Conservation (phyloP, 345 rosid species). For the Syzygium jambos region DNA sequence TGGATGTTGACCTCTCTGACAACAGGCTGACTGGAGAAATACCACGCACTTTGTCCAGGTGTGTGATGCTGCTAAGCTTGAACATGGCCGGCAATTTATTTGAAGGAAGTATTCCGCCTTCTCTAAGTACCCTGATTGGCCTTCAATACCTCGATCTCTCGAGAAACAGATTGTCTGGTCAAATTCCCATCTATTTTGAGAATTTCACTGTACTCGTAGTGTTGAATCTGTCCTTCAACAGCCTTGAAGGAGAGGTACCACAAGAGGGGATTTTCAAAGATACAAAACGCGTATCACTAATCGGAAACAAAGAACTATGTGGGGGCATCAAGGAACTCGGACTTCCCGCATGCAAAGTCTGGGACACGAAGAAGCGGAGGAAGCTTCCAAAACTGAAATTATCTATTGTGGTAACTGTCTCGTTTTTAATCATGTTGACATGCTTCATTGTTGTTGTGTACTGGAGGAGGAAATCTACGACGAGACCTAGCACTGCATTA, state of each 20-base stretch:
- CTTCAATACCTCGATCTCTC: neutral
- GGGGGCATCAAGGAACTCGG: neutral
- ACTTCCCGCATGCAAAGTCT: neutral
- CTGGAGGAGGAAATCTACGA: neutral
- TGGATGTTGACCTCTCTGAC: neutral
- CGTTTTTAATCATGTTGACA: neutral
- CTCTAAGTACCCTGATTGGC: neutral
- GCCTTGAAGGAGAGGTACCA: neutral
- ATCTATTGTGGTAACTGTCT: too few relatives aligned
- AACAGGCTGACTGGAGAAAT: neutral
- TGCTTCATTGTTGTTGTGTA: neutral
- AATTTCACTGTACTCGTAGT: neutral
- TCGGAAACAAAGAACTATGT: neutral
- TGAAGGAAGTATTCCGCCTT: neutral
- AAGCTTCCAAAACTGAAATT: neutral
- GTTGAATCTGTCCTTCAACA: accelerated
- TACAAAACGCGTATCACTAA: accelerated
- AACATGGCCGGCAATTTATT: neutral
- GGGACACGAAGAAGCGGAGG: accelerated
- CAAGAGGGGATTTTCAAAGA: neutral
- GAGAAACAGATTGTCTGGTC: too few relatives aligned
- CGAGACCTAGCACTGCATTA: accelerated
- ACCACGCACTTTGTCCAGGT: neutral
- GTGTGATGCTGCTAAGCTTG: neutral
- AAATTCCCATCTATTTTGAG: neutral